Percentiles rank a stretch among this genome's conserved stretches.
These are phyloP conservation scores for Xenoacremonium recifei DNA, from an alignment of 2,329 filamentous ascomycete genomes.

Conservation along the genomic window DNA sequence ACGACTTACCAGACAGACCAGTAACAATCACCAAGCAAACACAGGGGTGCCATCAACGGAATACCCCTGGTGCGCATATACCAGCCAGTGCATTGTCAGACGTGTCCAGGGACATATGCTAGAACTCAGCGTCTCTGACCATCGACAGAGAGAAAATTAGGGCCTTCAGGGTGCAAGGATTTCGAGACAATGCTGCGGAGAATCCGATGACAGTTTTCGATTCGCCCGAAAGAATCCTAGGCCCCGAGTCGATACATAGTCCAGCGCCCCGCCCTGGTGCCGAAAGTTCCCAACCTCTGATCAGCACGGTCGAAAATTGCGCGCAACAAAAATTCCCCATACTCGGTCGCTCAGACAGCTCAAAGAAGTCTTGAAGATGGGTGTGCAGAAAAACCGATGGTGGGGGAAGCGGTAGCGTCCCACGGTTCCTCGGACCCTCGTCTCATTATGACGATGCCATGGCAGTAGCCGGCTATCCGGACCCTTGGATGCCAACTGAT, in stretches of 20 bases:
- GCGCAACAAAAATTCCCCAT: slow-evolving; percentile 15
- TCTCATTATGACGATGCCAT: too few species aligned
- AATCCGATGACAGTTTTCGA: slow-evolving; percentile 13
- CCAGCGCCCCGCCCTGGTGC: slow-evolving; percentile 19
- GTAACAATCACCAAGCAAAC: not conserved
- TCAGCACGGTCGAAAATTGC: slow-evolving; percentile 18
- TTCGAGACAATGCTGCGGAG: slow-evolving; percentile 5
- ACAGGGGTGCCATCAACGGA: not conserved
- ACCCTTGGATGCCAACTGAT: slow-evolving; percentile 1
- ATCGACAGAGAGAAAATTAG: not conserved
- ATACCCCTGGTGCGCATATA: not conserved
- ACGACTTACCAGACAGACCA: slow-evolving; percentile 1
- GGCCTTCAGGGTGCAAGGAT: not conserved
- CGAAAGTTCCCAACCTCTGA: slow-evolving; percentile 15
- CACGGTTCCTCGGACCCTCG: too few species aligned
- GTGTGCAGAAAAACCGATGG: not conserved
- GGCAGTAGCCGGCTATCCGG: not conserved
- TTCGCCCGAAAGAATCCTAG: slow-evolving; percentile 12
- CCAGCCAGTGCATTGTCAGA: not conserved
- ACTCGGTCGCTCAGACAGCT: not conserved
- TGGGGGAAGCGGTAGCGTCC: too few species aligned
- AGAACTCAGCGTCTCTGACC: not conserved
- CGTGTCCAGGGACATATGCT: not conserved
- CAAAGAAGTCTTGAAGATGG: not conserved
- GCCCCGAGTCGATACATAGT: slow-evolving; percentile 11